Conservation (phyloP, 2,329 filamentous ascomycete species). For the Phialemoniopsis sp. region DNA sequence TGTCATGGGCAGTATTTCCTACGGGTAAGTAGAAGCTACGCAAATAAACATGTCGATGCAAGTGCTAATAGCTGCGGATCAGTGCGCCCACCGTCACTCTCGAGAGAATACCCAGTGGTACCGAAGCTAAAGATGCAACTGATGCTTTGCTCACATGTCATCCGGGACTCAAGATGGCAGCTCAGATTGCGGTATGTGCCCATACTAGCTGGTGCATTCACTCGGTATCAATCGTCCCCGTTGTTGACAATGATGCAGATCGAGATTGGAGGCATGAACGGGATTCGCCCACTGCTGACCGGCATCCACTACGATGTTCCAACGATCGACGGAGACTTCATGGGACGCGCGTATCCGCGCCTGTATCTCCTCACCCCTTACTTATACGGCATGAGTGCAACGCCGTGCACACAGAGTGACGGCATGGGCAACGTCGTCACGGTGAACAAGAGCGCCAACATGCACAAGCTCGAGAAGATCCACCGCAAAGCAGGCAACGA, state of each 20-base stretch:
- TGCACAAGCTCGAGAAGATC: conserved; percentile 26
- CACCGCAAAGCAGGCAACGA: conserved; percentile 29
- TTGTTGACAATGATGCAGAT: neutral
- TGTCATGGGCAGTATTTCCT: conserved; percentile 33
- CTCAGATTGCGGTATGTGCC: too few species aligned
- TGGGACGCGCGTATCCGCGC: conserved; percentile 33
- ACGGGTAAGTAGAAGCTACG: conserved; percentile 38
- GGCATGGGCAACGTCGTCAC: conserved; percentile 28
- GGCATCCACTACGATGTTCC: conserved; percentile 29
- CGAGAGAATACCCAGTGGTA: conserved; percentile 25
- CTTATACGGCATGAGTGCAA: conserved; percentile 27
- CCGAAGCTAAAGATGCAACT: conserved; percentile 21
- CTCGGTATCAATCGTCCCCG: too few species aligned
- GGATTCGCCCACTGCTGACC: conserved; percentile 25
- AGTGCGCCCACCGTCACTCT: conserved; percentile 28
- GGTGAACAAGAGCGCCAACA: conserved; percentile 27
- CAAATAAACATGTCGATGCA: conserved; percentile 32
- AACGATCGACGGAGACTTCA: conserved; percentile 29
- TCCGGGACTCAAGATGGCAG: too few species aligned
- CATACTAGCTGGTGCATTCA: conserved; percentile 32
- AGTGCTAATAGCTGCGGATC: conserved; percentile 24
- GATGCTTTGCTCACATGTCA: conserved; percentile 25
- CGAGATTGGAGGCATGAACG: conserved; percentile 30
- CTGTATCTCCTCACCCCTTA: conserved; percentile 31
- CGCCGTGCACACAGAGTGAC: conserved; percentile 27